Conservation (phyloP, 148 eudicot species). For the Vaccinium darrowii region DNA sequence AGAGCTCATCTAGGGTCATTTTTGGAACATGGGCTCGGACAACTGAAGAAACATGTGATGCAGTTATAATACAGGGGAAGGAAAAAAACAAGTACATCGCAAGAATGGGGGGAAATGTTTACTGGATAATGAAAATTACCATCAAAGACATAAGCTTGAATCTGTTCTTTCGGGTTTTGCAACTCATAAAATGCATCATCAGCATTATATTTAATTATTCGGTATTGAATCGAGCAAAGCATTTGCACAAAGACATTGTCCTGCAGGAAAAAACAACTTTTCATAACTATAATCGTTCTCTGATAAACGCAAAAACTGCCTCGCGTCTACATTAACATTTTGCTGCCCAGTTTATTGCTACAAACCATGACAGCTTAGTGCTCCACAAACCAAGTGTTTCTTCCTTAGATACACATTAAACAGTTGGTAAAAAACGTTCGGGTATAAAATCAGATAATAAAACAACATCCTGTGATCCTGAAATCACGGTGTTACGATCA, state of each 20-base stretch:
- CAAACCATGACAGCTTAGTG: background rate
- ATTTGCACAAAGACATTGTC: no score
- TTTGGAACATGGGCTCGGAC: constrained; percentile 94
- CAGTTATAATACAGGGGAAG: background rate
- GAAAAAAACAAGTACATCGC: background rate
- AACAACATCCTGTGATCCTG: background rate
- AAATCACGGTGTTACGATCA: no score
- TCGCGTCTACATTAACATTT: background rate
- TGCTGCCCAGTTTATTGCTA: background rate
- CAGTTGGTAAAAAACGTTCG: background rate
- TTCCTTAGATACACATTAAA: background rate
- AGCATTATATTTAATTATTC: constrained; percentile 75
- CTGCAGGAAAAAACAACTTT: background rate
- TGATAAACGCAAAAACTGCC: background rate
- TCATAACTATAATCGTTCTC: background rate
- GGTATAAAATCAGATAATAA: background rate
- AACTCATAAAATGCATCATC: constrained; percentile 96
- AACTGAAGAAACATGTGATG: constrained; percentile 34
- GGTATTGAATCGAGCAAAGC: constrained; percentile 87
- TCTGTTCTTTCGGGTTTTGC: constrained; percentile 92
- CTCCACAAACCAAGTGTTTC: background rate
- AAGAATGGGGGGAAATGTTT: background rate
- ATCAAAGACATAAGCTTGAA: constrained; percentile 94
- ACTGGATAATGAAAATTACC: constrained; percentile 40
- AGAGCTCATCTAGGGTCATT: constrained; percentile 87